Evolutionary conservation across 495 filamentous ascomycete genomes (phyloP), one percentile per base, ranked within the genome.

Genomic region (Rostrohypoxylon terebratum): DNA sequence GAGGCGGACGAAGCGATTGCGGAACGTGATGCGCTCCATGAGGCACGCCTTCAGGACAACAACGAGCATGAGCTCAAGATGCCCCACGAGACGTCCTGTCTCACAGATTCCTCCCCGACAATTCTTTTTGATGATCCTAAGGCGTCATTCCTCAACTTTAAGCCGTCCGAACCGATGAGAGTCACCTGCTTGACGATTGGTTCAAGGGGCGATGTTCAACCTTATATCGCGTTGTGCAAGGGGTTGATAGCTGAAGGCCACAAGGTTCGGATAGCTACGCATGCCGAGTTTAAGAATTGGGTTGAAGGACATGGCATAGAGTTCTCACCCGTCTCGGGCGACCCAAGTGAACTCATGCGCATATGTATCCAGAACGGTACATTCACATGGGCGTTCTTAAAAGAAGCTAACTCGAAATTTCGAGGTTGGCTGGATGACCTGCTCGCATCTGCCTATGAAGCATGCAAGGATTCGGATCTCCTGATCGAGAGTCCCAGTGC

Each of bases 311-410:
- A 98, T 80, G 96, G 96, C 2, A 98, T 99, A 78, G 93, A 94
- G 69, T 99, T 97, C 80, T 89, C 87, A 9, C 88, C 89, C 4
- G 92, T 99, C 0, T 93, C 91, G 54, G 96, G 96, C 31, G 94
- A 99, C 77, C 96, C 96, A 20, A 93, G 91, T 50, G 94, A 98
- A 78, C 85, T 99, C 21, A 98, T 99, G 94, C 86, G 91, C 11
- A 90, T 98, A 21, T 99, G 96, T 77, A 94, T 98, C 11, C 93
- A 98, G 74, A 93, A 98, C 77, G 96, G 96, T 68, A 98, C 98
- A 87, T 99, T 99, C 77, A 98, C 96, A 1, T 93, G 90, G 61
- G 91, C 91, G 2, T 99, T 99, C 81, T 82, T 99, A 38, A 90
- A 84, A 73, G 93, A 97, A 78, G 95, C 94, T 23, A 93, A 92